These are phyloP conservation scores for Gelatoporia subvermispora DNA, from an alignment of 768 basidiomycete species.

Conservation along the genomic window DNA sequence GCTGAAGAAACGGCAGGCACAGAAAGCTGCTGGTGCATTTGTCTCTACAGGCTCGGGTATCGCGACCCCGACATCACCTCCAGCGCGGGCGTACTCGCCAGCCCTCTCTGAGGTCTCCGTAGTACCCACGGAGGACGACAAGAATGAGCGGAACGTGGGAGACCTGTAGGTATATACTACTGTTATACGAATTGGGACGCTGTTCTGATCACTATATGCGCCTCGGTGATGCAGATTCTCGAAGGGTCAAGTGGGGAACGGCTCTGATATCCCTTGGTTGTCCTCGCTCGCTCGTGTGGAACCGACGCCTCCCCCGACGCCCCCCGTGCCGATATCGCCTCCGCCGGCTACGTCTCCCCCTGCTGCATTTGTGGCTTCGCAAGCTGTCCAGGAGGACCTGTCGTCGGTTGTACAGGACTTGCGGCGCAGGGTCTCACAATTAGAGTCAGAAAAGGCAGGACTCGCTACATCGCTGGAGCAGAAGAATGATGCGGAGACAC, in stretches of 20 bases:
- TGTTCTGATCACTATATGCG: slow-evolving; percentile 1
- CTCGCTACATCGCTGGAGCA: slow-evolving; percentile 46
- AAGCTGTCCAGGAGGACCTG: slow-evolving; percentile 17
- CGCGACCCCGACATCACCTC: slow-evolving; percentile 43
- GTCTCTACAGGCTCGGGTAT: slow-evolving; percentile 27
- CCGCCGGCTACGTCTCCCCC: slow-evolving; percentile 1
- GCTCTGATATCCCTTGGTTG: slow-evolving; percentile 50
- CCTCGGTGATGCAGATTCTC: slow-evolving; percentile 33
- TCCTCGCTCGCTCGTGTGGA: slow-evolving; percentile 48
- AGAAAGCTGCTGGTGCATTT: slow-evolving; percentile 44
- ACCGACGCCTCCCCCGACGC: slow-evolving; percentile 27
- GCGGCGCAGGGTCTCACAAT: slow-evolving; percentile 68
- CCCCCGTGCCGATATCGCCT: slow-evolving; percentile 13
- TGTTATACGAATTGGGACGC: neutral
- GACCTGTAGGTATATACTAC: slow-evolving; percentile 56
- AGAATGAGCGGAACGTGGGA: slow-evolving; percentile 37
- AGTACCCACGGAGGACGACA: slow-evolving; percentile 28
- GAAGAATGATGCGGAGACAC: slow-evolving; percentile 52
- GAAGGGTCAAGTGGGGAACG: slow-evolving; percentile 28
- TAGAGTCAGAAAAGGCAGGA: slow-evolving; percentile 47
- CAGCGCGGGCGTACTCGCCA: slow-evolving; percentile 32
- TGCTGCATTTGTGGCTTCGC: slow-evolving; percentile 10
- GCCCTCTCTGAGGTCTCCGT: slow-evolving; percentile 14
- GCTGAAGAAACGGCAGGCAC: slow-evolving; percentile 81
- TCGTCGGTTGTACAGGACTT: slow-evolving; percentile 46